phyloP scores from a whole-genome alignment of 1,284 basidiomycete genomes.

The Serendipita sp. region DNA sequence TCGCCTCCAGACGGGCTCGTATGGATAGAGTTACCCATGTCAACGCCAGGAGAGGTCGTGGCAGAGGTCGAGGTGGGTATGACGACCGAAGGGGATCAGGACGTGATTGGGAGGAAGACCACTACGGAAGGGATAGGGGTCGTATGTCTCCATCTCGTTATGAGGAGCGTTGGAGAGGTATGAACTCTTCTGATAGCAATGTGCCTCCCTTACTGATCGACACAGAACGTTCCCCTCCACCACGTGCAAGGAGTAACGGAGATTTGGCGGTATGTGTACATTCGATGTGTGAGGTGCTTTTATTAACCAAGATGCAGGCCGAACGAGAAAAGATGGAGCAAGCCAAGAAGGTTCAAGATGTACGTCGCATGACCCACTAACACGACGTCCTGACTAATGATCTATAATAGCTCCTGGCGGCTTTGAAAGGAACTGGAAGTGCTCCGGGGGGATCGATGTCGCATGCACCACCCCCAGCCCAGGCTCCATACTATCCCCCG shows the following conservation, averaged over 20 bases:
- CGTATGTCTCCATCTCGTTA: slow-evolving; percentile 22
- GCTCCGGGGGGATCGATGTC: not conserved
- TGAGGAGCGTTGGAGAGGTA: slow-evolving; percentile 25
- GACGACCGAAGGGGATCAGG: slow-evolving; percentile 21
- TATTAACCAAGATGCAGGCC: slow-evolving; percentile 18
- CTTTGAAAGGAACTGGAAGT: slow-evolving; percentile 51
- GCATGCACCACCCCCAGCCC: slow-evolving; percentile 7
- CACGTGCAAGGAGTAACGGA: not conserved
- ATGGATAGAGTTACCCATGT: not conserved
- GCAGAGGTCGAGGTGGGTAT: slow-evolving; percentile 18
- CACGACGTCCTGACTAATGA: slow-evolving; percentile 9
- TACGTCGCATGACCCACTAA: slow-evolving; percentile 17
- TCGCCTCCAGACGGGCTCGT: slow-evolving; percentile 8
- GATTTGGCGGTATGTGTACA: not conserved
- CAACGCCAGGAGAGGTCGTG: slow-evolving; percentile 23
- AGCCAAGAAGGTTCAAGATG: slow-evolving; percentile 67
- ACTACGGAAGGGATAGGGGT: slow-evolving; percentile 21
- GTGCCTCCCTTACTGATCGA: slow-evolving; percentile 11
- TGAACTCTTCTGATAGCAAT: slow-evolving; percentile 15
- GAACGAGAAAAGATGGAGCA: slow-evolving; percentile 64
- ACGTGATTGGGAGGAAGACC: slow-evolving; percentile 22
- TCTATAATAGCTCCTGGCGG: slow-evolving; percentile 42
- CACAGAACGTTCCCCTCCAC: slow-evolving; percentile 15
- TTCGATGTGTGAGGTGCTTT: slow-evolving; percentile 8
- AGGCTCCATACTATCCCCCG: not conserved